A percentile compares a stretch with the other conserved stretches of the same genome.
These are phyloP conservation scores for Pezizomycotina sp. DNA, from an alignment of 2,329 filamentous ascomycete genomes.

Conservation along the genomic window DNA sequence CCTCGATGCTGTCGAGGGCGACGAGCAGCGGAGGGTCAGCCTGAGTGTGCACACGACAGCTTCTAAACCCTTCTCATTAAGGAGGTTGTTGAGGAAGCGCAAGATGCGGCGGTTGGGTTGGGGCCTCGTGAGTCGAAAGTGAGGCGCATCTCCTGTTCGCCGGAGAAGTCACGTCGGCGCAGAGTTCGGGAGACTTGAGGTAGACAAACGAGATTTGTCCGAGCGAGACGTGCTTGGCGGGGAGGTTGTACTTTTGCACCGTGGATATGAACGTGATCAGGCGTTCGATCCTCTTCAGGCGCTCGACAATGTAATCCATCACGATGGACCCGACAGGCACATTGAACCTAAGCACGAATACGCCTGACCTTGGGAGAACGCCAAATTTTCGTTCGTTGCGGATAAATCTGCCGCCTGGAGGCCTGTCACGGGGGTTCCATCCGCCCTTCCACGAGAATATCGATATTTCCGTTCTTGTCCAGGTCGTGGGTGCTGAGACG, in stretches of 20 bases:
- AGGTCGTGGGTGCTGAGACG: slow-evolving; percentile 39
- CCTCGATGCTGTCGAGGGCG: slow-evolving; percentile 44
- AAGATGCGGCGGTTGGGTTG: slow-evolving; percentile 50
- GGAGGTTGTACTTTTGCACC: slow-evolving; percentile 38
- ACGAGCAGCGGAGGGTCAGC: slow-evolving; percentile 48
- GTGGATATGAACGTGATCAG: slow-evolving; percentile 54
- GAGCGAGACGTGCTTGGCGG: slow-evolving; percentile 44
- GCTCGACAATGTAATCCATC: slow-evolving; percentile 41
- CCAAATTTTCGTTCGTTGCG: slow-evolving; percentile 40
- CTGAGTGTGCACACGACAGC: slow-evolving; percentile 40
- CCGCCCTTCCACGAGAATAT: slow-evolving; percentile 38
- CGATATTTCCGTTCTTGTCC: slow-evolving; percentile 39
- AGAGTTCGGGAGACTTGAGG: slow-evolving; percentile 27
- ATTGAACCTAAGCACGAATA: slow-evolving; percentile 46
- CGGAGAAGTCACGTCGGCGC: slow-evolving; percentile 18
- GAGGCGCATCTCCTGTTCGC: slow-evolving; percentile 37
- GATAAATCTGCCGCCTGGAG: slow-evolving; percentile 27
- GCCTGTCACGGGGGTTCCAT: slow-evolving; percentile 40
- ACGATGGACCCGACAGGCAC: slow-evolving; percentile 43
- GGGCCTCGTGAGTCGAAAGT: slow-evolving; percentile 37
- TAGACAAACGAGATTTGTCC: slow-evolving; percentile 55
- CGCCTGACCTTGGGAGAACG: slow-evolving; percentile 42
- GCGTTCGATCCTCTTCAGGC: slow-evolving; percentile 50
- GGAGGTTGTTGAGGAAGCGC: slow-evolving; percentile 41
- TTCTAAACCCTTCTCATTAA: slow-evolving; percentile 41